Base-by-base conservation (phyloP, 169 alveolate species). In the Cryptosporidium ryanae region DNA sequence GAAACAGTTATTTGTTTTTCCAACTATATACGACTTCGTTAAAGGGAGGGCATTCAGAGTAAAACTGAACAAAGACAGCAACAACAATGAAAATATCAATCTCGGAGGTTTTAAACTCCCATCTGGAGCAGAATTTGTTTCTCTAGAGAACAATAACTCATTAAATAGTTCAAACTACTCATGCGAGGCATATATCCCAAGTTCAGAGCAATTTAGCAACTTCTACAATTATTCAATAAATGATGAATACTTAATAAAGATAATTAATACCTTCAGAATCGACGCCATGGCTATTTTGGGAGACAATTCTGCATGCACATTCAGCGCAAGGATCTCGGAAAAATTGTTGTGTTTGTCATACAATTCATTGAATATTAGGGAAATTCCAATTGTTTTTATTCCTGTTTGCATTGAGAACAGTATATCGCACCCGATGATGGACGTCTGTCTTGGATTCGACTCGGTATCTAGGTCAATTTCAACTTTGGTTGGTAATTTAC, bases 341-440 rank as follows among this genome's bases (percentile, higher is more conserved):
- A 89, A 92, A 83, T 93, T 93, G 25, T 18, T 27, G n/a, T 68
- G 83, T 91, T 44, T 91, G 64, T 64, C 83, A 49, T 71, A 90
- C 32, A 76, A 82, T 25, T 84, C 90, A 43, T 64, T 82, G 17
- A 90, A 94, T 25, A 68, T 82, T 5, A 59, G 13, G 6, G 71
- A 76, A 21, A 76, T 61, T 43, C 71, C 76, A 64, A 92, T 95
- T 21, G 84, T 93, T 29, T 94, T 91, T n/a, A 90, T 95, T 18
- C 97, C 97, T 0, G 84, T 93, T 83, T 92, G 96, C 4, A 82
- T 95, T 12, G 96, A 94, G 76, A 94, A 93, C 21, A 94, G 93
- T 76, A 90, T 95, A 65, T 82, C 90, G 64, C 94, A 94, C 70
- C 91, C 83, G 55, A 84, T 91, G 90, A 76, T 94, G 21, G 95